These are phyloP conservation scores for Agrocybe praecox DNA, from an alignment of 768 basidiomycete genomes.

Conservation along the genomic window DNA sequence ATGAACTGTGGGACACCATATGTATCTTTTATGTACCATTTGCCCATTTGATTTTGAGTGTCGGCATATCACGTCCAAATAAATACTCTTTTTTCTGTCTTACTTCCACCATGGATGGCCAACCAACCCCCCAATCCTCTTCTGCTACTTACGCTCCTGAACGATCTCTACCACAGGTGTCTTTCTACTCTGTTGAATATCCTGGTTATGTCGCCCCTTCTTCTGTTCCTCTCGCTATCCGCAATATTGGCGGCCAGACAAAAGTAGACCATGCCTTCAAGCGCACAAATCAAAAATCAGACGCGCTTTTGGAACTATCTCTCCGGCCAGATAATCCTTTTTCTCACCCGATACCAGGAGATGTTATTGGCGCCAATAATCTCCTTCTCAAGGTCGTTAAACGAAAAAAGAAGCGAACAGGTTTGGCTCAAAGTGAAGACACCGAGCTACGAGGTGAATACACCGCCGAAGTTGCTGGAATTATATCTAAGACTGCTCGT, in stretches of 20 bases:
- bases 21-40: background rate
- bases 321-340: slow-evolving; percentile 77
- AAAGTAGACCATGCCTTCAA: slow-evolving; percentile 79
- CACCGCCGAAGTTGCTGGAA: slow-evolving; percentile 70
- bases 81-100: too few relatives aligned
- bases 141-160: slow-evolving; percentile 28
- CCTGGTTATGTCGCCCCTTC: slow-evolving; percentile 77
- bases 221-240: slow-evolving; percentile 64
- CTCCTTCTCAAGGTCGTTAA: slow-evolving; percentile 86
- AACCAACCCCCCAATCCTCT: slow-evolving; percentile 12
- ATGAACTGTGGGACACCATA: background rate
- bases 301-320: slow-evolving; percentile 74
- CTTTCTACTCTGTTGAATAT: slow-evolving; percentile 86
- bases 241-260: slow-evolving; percentile 68
- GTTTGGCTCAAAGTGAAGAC: slow-evolving; percentile 18
- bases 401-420: slow-evolving; percentile 54
- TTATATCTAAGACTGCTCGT: slow-evolving; percentile 79
- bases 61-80: too few relatives aligned
- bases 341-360: slow-evolving; percentile 83
- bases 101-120: background rate
- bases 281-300: slow-evolving; percentile 60
- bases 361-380: slow-evolving; percentile 75
- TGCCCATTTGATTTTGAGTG: background rate
- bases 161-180: slow-evolving; percentile 51
- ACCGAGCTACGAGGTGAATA: slow-evolving; percentile 62